Evolutionary conservation across 768 basidiomycete species (phyloP).

Genomic region (Postia placenta): DNA sequence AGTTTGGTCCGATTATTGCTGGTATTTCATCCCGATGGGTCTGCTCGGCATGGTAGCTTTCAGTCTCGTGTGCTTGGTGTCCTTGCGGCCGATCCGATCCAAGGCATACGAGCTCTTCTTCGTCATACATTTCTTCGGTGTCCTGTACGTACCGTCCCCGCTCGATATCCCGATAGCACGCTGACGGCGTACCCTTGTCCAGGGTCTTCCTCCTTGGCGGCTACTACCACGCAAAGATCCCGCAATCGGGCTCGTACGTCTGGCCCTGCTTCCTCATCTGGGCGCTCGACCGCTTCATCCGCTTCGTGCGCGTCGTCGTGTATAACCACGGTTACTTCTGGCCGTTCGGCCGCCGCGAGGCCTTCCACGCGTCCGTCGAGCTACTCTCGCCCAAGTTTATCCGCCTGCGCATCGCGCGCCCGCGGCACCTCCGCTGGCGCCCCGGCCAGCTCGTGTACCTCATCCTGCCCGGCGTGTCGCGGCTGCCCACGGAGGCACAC

Average conservation of each 20-base stretch:
- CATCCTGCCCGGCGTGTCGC: slow-evolving; percentile 40
- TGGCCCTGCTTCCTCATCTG: slow-evolving; percentile 50
- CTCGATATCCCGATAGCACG: background rate
- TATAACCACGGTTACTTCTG: slow-evolving; percentile 39
- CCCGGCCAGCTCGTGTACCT: slow-evolving; percentile 54
- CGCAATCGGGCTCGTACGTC: slow-evolving; percentile 29
- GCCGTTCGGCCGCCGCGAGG: slow-evolving; percentile 19
- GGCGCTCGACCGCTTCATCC: slow-evolving; percentile 48
- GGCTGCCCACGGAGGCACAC: slow-evolving; percentile 44
- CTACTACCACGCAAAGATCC: slow-evolving; percentile 23
- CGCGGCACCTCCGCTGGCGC: slow-evolving; percentile 42
- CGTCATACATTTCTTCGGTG: slow-evolving; percentile 37
- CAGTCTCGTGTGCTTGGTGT: slow-evolving; percentile 38
- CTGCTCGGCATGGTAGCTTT: slow-evolving; percentile 33
- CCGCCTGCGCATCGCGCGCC: slow-evolving; percentile 38
- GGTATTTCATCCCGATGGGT: slow-evolving; percentile 18
- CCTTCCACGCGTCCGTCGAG: slow-evolving; percentile 33
- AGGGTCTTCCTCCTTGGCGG: slow-evolving; percentile 28
- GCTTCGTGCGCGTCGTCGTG: slow-evolving; percentile 36
- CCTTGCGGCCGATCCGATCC: slow-evolving; percentile 42
- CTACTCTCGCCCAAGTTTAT: slow-evolving; percentile 40
- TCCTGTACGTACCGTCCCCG: slow-evolving; percentile 27
- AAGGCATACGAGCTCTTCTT: slow-evolving; percentile 49
- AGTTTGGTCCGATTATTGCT: background rate
- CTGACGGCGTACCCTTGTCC: background rate